Evolutionary conservation across 257 asterid genomes (phyloP), one percentile per base, ranked within the genome.

Genomic region (Fraxinus anomala): DNA sequence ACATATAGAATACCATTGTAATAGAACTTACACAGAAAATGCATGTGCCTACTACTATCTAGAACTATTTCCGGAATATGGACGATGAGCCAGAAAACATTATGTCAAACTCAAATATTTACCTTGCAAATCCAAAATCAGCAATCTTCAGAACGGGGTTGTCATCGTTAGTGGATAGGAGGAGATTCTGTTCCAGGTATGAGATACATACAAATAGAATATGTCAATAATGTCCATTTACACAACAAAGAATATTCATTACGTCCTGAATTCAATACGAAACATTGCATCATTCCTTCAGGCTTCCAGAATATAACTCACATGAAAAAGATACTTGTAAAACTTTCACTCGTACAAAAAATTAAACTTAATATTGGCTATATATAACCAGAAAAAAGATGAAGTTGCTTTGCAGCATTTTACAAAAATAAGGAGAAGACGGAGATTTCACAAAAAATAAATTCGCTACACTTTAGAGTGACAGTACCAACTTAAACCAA

Each of bases 71-170:
- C 17, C 34, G 69, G 67, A 49, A 54, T 17, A 28, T 59, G 23
- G 56, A 24, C 31, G 49, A 59, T 26, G 59, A 44, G 66, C 36
- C 17, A n/a, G 30, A 59, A 59, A 59, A 59, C 3, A 6, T 21
- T 59, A 21, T 21, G 67, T 59, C 24, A n/a, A 72, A 44, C 49
- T 67, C 70, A 83, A 72, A 26, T 68, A 63, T 4, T 37, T 78
- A 95, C 99, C 99, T 93, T 76, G 99, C 99, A 89, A 88, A 88
- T 73, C 92, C 92, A 44, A 88, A 88, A 80, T 88, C 92, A 77
- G 92, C 92, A 83, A 88, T 88, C 90, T 88, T 88, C 84, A 88
- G 77, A 59, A 76, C 67, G 14, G 84, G 68, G 21, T 73, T 59
- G 69, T 82, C 87, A 69, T 71, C 87, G 28, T 86, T 86, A 77